phyloP scores from a whole-genome alignment of 139 green algal genomes.

The Spirogloea muscicola region DNA sequence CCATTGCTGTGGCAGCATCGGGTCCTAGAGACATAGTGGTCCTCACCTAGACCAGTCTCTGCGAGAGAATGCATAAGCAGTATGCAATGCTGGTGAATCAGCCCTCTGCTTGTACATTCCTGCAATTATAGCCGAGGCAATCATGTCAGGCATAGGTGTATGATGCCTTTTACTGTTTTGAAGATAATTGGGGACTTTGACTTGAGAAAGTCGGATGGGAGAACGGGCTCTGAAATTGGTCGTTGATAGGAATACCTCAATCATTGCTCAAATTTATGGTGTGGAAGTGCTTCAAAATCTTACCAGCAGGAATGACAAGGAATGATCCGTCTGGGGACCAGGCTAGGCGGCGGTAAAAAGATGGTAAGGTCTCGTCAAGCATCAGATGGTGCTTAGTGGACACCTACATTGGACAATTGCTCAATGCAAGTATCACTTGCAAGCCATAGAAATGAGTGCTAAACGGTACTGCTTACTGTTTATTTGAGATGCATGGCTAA shows the following conservation, averaged over 20 bases:
- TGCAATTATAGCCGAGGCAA: constrained; percentile 7
- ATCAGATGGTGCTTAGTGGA: constrained; percentile 78
- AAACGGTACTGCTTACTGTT: too few relatives aligned
- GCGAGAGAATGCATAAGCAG: constrained; percentile 72
- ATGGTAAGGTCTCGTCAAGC: constrained; percentile 76
- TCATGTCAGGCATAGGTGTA: not conserved
- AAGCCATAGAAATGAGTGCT: too few relatives aligned
- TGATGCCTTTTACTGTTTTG: not conserved
- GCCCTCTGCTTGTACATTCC: constrained; percentile 38
- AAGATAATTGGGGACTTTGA: not conserved
- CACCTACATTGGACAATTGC: too few relatives aligned
- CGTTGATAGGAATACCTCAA: too few relatives aligned
- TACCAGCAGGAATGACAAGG: constrained; percentile 73
- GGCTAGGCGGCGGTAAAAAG: constrained; percentile 87
- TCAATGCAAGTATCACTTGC: too few relatives aligned
- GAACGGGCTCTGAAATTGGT: too few relatives aligned
- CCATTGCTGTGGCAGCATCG: too few relatives aligned
- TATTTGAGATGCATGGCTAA: too few relatives aligned
- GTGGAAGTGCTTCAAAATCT: not conserved
- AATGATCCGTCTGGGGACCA: constrained; percentile 92
- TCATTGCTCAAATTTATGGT: too few relatives aligned
- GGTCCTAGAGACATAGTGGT: too few relatives aligned
- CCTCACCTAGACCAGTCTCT: constrained; percentile 64
- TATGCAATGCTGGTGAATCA: constrained; percentile 39
- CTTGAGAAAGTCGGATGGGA: not conserved